These are phyloP conservation scores for Cutaneotrichosporon dermatis DNA, from an alignment of 1,284 basidiomycete genomes.

Conservation along the genomic window DNA sequence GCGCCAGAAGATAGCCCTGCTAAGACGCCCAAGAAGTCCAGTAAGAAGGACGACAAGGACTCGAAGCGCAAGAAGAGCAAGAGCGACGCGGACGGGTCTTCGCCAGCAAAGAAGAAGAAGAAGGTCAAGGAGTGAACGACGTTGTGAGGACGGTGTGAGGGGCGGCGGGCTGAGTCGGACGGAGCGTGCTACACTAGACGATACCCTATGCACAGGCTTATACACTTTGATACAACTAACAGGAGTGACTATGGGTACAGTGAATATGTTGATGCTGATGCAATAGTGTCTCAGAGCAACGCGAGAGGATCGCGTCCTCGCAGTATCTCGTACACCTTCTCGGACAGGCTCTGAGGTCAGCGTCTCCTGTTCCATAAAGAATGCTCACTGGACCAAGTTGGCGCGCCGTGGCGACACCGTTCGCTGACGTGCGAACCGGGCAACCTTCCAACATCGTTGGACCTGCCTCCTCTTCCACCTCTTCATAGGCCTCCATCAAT, in stretches of 20 bases:
- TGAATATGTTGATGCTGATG: too few species aligned
- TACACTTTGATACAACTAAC: background rate
- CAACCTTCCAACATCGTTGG: constrained; percentile 34
- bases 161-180: background rate
- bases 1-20: background rate
- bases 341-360: constrained; percentile 32
- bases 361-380: background rate
- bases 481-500: constrained; percentile 43
- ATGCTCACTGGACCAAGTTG: constrained; percentile 34
- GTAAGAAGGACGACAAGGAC: constrained; percentile 9
- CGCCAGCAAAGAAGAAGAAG: constrained; percentile 36
- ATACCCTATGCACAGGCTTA: constrained; percentile 1
- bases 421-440: constrained; percentile 30
- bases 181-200: background rate
- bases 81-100: constrained; percentile 12
- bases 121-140: constrained; percentile 21
- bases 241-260: background rate
- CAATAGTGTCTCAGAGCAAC: constrained; percentile 18
- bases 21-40: constrained; percentile 4
- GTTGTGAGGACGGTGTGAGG: too few species aligned
- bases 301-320: constrained; percentile 39
- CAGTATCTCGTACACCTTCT: constrained; percentile 34
- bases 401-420: constrained; percentile 33
- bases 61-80: constrained; percentile 26
- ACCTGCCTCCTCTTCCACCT: constrained; percentile 20